A percentile compares a stretch with the other conserved stretches of the same genome.
Conservation (phyloP, 805 yeast genomes). For the Lipomyces starkeyi region DNA sequence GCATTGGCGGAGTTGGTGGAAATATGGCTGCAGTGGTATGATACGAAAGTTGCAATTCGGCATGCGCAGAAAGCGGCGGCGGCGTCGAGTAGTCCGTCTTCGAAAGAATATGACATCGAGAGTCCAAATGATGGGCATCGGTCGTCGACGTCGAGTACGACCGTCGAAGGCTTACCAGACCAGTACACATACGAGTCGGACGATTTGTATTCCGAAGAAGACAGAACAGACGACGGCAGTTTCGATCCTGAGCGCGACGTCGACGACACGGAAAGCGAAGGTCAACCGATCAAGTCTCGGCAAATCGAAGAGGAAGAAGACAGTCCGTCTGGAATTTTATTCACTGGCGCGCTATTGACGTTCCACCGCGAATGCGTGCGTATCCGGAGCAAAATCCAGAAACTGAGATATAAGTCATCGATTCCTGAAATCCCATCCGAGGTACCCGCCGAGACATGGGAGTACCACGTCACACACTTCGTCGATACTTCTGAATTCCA, state of each 20-base stretch:
- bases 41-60: conserved; percentile 19
- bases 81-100: conserved; percentile 6
- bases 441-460: conserved; percentile 35
- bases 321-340: conserved; percentile 23
- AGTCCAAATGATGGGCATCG: background rate
- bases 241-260: background rate
- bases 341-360: conserved; percentile 22
- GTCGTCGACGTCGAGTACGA: conserved; percentile 3
- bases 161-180: conserved; percentile 6
- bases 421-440: conserved; percentile 37
- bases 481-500: conserved; percentile 21
- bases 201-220: background rate
- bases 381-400: conserved; percentile 31
- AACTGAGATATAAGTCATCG: conserved; percentile 23
- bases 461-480: conserved; percentile 28
- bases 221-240: background rate
- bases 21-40: conserved; percentile 39
- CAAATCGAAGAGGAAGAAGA: conserved; percentile 24
- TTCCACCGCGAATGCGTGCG: conserved; percentile 35
- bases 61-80: conserved; percentile 21
- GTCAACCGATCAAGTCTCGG: background rate
- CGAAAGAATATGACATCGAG: conserved; percentile 6
- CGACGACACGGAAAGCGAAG: background rate
- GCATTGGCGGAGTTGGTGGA: conserved; percentile 44
- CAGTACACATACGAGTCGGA: conserved; percentile 15